Percentiles rank a stretch among this genome's conserved stretches.
These are phyloP conservation scores for Posidonia oceanica DNA, from an alignment of 116 monocot genomes.

Conservation along the genomic window DNA sequence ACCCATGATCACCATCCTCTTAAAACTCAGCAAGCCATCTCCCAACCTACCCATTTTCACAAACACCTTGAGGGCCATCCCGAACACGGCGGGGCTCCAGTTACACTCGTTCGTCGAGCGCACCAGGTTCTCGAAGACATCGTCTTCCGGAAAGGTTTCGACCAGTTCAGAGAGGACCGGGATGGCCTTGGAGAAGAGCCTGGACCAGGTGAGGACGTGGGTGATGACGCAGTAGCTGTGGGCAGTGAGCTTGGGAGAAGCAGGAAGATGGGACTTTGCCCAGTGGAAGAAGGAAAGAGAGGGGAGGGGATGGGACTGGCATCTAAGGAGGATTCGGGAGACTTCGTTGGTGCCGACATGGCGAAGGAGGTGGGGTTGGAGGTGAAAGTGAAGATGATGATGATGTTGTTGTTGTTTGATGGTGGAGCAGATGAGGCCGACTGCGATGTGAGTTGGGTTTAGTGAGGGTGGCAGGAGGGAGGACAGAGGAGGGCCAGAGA, in stretches of 20 bases:
- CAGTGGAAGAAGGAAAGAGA: conserved; percentile 49
- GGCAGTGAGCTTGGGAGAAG: conserved; percentile 4
- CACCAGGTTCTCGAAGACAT: conserved; percentile 31
- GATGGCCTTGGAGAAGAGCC: conserved; percentile 22
- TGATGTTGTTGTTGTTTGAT: conserved; percentile 13
- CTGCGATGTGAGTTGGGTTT: conserved; percentile 20
- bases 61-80: conserved; percentile 42
- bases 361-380: conserved; percentile 21
- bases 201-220: conserved; percentile 35
- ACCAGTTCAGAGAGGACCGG: conserved; percentile 22
- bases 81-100: conserved; percentile 28
- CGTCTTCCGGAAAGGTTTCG: conserved; percentile 13
- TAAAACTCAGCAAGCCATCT: conserved; percentile 25
- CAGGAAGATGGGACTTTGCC: conserved; percentile 23
- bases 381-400: not conserved
- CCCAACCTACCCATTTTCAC: conserved; percentile 14
- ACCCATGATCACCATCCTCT: conserved; percentile 15
- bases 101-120: conserved; percentile 19
- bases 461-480: conserved; percentile 44
- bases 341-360: conserved; percentile 28
- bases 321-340: conserved; percentile 47
- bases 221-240: conserved; percentile 10
- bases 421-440: conserved; percentile 32
- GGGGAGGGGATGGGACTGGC: conserved; percentile 44
- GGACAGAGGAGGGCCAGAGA: conserved; percentile 1